A percentile compares a stretch with the other conserved stretches of the same genome.
phyloP scores from a whole-genome alignment of 2,329 filamentous ascomycete genomes.

The Diaporthe capsici region DNA sequence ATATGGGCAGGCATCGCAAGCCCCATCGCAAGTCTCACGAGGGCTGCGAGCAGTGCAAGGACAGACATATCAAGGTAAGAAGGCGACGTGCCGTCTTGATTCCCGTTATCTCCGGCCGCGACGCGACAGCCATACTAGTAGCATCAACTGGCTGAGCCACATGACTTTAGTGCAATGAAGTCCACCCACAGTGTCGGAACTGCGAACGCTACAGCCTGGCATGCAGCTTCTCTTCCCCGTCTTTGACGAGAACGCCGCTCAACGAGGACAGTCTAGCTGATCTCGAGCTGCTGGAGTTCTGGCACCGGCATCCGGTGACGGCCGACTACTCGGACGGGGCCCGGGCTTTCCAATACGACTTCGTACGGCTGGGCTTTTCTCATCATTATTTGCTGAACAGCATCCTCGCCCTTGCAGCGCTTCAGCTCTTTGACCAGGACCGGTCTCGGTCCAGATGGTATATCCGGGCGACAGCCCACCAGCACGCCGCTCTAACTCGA shows the following conservation, averaged over 20 bases:
- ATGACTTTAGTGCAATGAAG: conserved; percentile 5
- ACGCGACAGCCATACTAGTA: neutral
- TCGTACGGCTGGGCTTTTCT: neutral
- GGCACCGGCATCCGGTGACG: conserved; percentile 8
- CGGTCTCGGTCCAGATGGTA: neutral
- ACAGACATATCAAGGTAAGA: conserved; percentile 18
- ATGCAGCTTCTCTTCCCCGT: conserved; percentile 10
- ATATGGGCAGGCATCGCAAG: neutral
- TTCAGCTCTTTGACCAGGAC: conserved; percentile 14
- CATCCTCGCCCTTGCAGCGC: conserved; percentile 18
- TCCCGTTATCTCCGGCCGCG: neutral
- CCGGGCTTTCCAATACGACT: neutral
- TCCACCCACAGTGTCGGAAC: neutral
- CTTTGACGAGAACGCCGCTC: neutral
- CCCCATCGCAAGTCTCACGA: neutral
- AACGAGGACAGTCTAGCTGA: conserved; percentile 14
- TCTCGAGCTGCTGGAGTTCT: conserved; percentile 12
- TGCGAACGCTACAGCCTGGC: conserved; percentile 16
- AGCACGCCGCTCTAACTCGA: neutral
- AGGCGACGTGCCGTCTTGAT: neutral
- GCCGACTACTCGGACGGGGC: conserved; percentile 7
- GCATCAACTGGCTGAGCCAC: neutral
- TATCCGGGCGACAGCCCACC: neutral
- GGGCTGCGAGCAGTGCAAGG: conserved; percentile 16
- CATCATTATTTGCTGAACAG: conserved; percentile 18